Evolutionary conservation across 1,139 yeast genomes (phyloP).

Genomic region (Lodderomyces margitis): DNA sequence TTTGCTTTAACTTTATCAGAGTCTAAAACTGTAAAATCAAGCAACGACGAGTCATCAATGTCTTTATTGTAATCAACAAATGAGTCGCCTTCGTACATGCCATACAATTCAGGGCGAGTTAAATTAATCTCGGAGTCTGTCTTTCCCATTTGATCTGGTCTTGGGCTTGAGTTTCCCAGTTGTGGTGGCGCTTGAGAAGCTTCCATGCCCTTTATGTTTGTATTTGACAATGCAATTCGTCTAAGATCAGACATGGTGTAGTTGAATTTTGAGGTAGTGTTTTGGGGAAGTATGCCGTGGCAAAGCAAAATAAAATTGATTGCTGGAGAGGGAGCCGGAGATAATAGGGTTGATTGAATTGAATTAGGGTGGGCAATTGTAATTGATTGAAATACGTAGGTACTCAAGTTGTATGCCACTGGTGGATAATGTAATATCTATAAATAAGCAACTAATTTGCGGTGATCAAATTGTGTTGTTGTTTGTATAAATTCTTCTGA

Average conservation of each 20-base stretch:
- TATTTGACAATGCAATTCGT: slow-evolving; percentile 22
- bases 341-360: no score
- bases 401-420: no score
- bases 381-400: no score
- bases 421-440: no score
- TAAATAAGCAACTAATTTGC: no score
- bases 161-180: slow-evolving; percentile 18
- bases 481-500: no score
- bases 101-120: slow-evolving; percentile 49
- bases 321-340: no score
- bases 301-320: no score
- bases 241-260: slow-evolving; percentile 21
- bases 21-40: slow-evolving; percentile 8
- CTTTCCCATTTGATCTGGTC: slow-evolving; percentile 27
- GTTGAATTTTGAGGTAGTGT: neutral
- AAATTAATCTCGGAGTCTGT: slow-evolving; percentile 46
- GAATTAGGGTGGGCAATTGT: no score
- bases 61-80: slow-evolving; percentile 34
- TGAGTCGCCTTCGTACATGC: slow-evolving; percentile 45
- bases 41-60: slow-evolving; percentile 12
- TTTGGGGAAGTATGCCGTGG: slow-evolving; percentile 3
- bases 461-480: no score
- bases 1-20: neutral
- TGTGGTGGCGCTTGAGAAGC: slow-evolving; percentile 13
- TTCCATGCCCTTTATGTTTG: slow-evolving; percentile 13